Evolutionary conservation across 306 rosid species (phyloP).

Genomic region (Vicia sativa): DNA sequence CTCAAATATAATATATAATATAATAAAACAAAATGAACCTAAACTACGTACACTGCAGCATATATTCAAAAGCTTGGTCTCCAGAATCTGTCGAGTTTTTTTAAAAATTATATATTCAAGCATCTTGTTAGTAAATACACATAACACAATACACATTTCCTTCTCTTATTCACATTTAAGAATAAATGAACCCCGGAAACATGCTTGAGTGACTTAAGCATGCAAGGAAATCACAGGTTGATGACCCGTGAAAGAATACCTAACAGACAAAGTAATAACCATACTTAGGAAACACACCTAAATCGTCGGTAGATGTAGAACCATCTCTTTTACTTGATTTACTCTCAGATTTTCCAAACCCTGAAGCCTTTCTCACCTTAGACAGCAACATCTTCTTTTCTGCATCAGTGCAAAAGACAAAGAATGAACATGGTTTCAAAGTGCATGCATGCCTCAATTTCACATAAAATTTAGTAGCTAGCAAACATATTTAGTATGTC

Average conservation of each 20-base stretch:
- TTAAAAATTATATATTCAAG: background rate
- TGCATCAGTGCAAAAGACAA: constrained; percentile 46
- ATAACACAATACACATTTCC: background rate
- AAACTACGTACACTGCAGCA: constrained; percentile 10
- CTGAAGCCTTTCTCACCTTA: constrained; percentile 81
- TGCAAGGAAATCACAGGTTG: constrained; percentile 21
- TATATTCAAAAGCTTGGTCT: constrained; percentile 6
- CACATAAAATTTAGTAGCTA: constrained; percentile 24
- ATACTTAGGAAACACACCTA: constrained; percentile 56
- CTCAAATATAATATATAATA: background rate
- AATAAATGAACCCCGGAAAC: constrained; percentile 19
- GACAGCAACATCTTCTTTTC: constrained; percentile 90
- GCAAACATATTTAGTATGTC: constrained; percentile 1
- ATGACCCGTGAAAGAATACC: constrained; percentile 1
- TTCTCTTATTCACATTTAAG: background rate
- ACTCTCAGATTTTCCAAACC: constrained; percentile 58
- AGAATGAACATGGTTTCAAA: constrained; percentile 30
- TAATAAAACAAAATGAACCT: constrained; percentile 24
- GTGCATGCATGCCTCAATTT: constrained; percentile 20
- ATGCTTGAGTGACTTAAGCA: constrained; percentile 23
- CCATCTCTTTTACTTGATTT: constrained; percentile 57
- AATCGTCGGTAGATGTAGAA: constrained; percentile 85
- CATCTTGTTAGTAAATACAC: background rate
- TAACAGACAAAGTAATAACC: constrained; percentile 14
- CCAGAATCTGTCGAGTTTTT: background rate